Conservation (phyloP, 805 yeast genomes). For the Cyberlindnera euphorbiiphila region DNA sequence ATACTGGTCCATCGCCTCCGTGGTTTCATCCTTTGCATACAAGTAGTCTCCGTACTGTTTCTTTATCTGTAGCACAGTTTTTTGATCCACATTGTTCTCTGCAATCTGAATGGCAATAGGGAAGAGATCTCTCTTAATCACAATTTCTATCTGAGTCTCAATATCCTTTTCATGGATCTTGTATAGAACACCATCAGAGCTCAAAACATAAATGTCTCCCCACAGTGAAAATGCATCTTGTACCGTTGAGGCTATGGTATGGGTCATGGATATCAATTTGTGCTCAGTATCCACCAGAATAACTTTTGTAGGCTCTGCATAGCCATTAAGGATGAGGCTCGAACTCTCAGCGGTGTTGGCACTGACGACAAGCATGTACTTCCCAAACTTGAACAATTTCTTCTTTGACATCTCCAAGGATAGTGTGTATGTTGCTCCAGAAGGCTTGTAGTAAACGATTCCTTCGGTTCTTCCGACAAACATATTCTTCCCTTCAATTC, state of each 20-base stretch:
- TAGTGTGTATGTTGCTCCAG: conserved; percentile 50
- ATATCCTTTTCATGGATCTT: conserved; percentile 62
- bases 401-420: conserved; percentile 56
- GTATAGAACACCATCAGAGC: conserved; percentile 74
- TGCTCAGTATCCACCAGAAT: conserved; percentile 66
- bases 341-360: conserved; percentile 37
- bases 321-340: conserved; percentile 30
- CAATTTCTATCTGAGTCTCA: conserved; percentile 62
- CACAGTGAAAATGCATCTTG: conserved; percentile 53
- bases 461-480: conserved; percentile 65
- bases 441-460: conserved; percentile 56
- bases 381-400: conserved; percentile 44
- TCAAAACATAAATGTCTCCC: conserved; percentile 56
- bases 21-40: conserved; percentile 59
- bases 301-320: conserved; percentile 47
- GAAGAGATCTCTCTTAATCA: conserved; percentile 66
- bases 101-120: conserved; percentile 73
- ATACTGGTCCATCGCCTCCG: conserved; percentile 73
- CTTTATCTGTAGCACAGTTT: conserved; percentile 39
- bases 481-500: conserved; percentile 42
- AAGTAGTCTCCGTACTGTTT: conserved; percentile 68
- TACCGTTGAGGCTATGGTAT: conserved; percentile 64
- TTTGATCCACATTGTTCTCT: conserved; percentile 25
- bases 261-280: conserved; percentile 65
- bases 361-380: conserved; percentile 59